Percentiles rank a stretch among this genome's conserved stretches.
phyloP scores from a whole-genome alignment of 2,329 filamentous ascomycete species.

The Colletotrichum sp. region DNA sequence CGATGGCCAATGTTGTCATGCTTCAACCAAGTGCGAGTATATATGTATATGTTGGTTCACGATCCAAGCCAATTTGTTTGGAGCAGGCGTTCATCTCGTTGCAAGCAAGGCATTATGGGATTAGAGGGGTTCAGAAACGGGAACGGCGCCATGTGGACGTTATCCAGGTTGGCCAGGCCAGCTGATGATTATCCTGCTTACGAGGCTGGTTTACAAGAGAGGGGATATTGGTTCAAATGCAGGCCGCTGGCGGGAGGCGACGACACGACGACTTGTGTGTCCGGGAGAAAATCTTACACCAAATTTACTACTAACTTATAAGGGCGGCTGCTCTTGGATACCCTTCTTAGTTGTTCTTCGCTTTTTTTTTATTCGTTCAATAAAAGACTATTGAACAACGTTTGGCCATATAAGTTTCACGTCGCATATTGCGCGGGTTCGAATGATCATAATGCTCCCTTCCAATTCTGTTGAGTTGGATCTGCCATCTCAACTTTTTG shows the following conservation, averaged over 20 bases:
- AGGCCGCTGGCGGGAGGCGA: not conserved
- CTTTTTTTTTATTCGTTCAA: not conserved
- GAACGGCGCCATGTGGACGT: not conserved
- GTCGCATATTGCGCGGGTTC: not conserved
- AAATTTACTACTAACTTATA: not conserved
- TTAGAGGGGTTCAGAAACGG: not conserved
- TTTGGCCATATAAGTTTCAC: not conserved
- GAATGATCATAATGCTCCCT: not conserved
- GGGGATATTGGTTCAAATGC: not conserved
- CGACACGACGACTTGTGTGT: constrained; percentile 4
- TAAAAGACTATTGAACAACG: not conserved
- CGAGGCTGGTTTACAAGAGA: constrained; percentile 1
- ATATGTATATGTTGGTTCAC: not conserved
- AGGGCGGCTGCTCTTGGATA: constrained; percentile 15
- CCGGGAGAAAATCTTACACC: constrained; percentile 4
- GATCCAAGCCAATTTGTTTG: not conserved
- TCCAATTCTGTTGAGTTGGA: constrained; percentile 6
- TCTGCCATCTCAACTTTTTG: constrained; percentile 19
- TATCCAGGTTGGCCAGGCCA: not conserved
- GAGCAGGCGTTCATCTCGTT: not conserved
- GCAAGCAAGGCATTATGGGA: not conserved
- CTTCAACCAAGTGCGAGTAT: not conserved
- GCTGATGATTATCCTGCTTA: constrained; percentile 1
- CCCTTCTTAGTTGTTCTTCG: constrained; percentile 4
- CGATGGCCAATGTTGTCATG: not conserved